phyloP scores from a whole-genome alignment of 2,329 filamentous ascomycete genomes.

The Venturia aucupariae region DNA sequence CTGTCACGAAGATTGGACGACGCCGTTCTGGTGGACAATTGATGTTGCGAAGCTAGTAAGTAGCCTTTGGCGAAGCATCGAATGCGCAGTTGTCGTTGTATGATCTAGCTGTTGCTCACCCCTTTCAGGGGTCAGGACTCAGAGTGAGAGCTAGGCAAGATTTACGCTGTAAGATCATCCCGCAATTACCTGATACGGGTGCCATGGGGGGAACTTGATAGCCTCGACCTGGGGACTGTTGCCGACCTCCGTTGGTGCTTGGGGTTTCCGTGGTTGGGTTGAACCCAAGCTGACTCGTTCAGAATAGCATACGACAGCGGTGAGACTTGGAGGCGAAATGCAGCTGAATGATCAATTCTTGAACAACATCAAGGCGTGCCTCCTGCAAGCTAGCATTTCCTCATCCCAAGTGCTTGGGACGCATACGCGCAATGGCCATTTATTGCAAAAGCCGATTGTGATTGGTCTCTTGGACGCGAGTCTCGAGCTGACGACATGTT shows the following conservation, averaged over 20 bases:
- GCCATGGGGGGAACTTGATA: background rate
- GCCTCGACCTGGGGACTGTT: background rate
- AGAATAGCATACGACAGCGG: no score
- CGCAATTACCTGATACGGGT: background rate
- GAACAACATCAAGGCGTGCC: no score
- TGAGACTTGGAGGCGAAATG: no score
- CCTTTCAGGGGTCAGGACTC: background rate
- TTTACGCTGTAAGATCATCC: background rate
- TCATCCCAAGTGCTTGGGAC: background rate
- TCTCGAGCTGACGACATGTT: background rate
- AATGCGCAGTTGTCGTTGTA: background rate
- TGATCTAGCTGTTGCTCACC: background rate
- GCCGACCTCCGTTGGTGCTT: background rate
- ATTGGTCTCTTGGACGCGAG: background rate
- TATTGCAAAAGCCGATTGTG: background rate
- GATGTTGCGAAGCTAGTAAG: background rate
- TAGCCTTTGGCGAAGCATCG: background rate
- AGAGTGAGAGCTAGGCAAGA: background rate
- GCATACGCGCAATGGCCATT: background rate
- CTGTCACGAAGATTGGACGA: background rate
- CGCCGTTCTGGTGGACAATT: background rate
- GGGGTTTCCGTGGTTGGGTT: background rate
- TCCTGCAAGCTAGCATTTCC: background rate
- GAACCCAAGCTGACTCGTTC: background rate
- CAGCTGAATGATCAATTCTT: no score